Percentiles rank a stretch among this genome's conserved stretches.
Conservation (phyloP, 768 basidiomycete genomes). For the Boletus patriciae region DNA sequence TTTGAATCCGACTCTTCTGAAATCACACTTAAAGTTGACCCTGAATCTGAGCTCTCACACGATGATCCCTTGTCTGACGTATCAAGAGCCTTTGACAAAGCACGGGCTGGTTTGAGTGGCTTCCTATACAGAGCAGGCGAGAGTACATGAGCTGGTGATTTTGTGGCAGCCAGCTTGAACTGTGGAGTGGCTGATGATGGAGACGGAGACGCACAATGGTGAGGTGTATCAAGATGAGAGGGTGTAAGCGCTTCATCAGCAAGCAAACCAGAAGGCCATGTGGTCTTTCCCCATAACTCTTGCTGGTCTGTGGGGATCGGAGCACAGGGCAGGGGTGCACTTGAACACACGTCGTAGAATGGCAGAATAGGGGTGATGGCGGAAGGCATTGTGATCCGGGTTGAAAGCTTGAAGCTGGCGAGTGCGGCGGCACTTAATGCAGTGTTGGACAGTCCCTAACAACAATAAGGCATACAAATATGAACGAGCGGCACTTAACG, state of each 20-base stretch:
- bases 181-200: background rate
- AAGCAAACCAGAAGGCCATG: background rate
- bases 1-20: slow-evolving; percentile 5
- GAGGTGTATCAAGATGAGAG: background rate
- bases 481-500: no score
- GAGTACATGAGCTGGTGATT: background rate
- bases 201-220: no score
- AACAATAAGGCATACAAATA: background rate
- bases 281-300: slow-evolving; percentile 4
- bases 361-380: background rate
- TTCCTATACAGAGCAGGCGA: background rate
- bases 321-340: background rate
- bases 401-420: background rate
- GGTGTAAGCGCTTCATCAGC: background rate
- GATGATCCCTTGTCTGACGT: background rate
- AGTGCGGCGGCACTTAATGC: background rate
- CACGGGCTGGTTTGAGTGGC: background rate
- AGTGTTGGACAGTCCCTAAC: background rate
- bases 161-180: background rate
- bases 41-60: background rate
- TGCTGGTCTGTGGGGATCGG: slow-evolving; percentile 1
- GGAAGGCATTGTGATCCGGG: background rate
- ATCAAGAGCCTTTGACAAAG: no score
- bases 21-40: background rate
- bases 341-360: slow-evolving; percentile 1